Percentiles rank a stretch among this genome's conserved stretches.
These are phyloP conservation scores for Xylariaceae sp. DNA, from an alignment of 2,329 filamentous ascomycete genomes.

Conservation along the genomic window DNA sequence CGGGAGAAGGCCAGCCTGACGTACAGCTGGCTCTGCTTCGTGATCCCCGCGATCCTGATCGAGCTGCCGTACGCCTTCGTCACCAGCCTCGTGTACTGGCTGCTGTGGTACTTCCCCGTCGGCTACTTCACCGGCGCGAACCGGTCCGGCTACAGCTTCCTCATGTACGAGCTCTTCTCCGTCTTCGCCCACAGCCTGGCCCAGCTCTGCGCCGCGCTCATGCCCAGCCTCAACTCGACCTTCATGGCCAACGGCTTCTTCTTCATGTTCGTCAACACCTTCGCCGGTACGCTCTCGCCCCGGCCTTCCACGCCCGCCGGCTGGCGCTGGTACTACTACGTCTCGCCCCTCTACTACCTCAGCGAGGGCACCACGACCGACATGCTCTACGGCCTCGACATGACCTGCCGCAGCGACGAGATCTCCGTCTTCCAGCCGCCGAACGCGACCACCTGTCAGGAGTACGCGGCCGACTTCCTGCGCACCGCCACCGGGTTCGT, in stretches of 20 bases:
- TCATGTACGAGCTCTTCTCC: slow-evolving; percentile 58
- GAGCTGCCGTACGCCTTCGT: slow-evolving; percentile 66
- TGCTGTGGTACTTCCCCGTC: slow-evolving; percentile 53
- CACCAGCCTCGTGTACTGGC: slow-evolving; percentile 58
- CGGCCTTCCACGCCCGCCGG: slow-evolving; percentile 1
- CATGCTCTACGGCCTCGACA: slow-evolving; percentile 3
- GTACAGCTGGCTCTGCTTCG: slow-evolving; percentile 69
- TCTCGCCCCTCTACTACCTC: slow-evolving; percentile 6
- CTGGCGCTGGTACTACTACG: slow-evolving; percentile 8
- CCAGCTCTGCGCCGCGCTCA: slow-evolving; percentile 13
- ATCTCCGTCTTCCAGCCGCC: slow-evolving; percentile 1
- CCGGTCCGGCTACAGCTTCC: slow-evolving; percentile 55
- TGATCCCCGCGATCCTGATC: slow-evolving; percentile 58
- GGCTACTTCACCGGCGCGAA: slow-evolving; percentile 46
- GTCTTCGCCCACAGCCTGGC: slow-evolving; percentile 28
- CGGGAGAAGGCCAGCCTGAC: slow-evolving; percentile 70
- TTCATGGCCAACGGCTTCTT: slow-evolving; percentile 18
- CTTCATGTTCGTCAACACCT: slow-evolving; percentile 28
- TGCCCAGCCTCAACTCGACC: slow-evolving; percentile 13
- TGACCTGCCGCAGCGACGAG: neutral
- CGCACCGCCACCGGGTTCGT: neutral
- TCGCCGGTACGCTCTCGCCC: slow-evolving; percentile 3
- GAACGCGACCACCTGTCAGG: neutral
- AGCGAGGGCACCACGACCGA: neutral
- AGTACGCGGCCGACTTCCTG: slow-evolving; percentile 1